A percentile compares a stretch with the other conserved stretches of the same genome.
These are phyloP conservation scores for Serendipita indica DNA, from an alignment of 768 basidiomycete genomes.

Conservation along the genomic window DNA sequence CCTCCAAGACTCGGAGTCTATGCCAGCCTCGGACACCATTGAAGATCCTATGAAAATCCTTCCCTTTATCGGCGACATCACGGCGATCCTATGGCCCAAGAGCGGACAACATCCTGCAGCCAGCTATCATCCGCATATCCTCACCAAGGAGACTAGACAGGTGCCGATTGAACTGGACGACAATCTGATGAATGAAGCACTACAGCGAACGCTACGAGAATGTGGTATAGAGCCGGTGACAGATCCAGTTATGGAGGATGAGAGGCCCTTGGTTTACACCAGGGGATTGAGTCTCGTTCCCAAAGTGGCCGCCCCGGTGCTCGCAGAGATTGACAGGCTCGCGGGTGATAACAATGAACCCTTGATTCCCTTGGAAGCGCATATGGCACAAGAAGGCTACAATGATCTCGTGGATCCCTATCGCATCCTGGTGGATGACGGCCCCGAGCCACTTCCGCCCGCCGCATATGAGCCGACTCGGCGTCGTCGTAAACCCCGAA, in stretches of 20 bases:
- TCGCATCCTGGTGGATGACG: neutral
- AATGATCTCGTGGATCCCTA: neutral
- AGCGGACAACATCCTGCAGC: neutral
- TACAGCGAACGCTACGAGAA: neutral
- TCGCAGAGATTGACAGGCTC: neutral
- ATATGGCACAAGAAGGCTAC: neutral
- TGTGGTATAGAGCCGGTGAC: neutral
- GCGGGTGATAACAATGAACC: neutral
- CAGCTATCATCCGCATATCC: neutral
- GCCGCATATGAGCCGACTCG: neutral
- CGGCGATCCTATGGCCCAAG: neutral
- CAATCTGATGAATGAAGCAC: neutral
- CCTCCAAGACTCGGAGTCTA: no score
- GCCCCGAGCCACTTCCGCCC: neutral
- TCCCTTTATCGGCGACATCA: no score
- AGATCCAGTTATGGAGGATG: neutral
- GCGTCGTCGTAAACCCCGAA: neutral
- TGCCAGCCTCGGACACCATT: no score
- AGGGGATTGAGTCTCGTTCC: no score
- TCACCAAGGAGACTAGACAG: neutral
- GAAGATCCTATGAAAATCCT: no score
- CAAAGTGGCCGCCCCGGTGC: no score
- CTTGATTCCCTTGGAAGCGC: neutral
- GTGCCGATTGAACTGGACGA: constrained; percentile 3
- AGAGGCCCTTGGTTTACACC: no score